Percentiles rank a stretch among this genome's conserved stretches.
phyloP scores from a whole-genome alignment of 2,329 filamentous ascomycete genomes.

The Hysterium pulicare region DNA sequence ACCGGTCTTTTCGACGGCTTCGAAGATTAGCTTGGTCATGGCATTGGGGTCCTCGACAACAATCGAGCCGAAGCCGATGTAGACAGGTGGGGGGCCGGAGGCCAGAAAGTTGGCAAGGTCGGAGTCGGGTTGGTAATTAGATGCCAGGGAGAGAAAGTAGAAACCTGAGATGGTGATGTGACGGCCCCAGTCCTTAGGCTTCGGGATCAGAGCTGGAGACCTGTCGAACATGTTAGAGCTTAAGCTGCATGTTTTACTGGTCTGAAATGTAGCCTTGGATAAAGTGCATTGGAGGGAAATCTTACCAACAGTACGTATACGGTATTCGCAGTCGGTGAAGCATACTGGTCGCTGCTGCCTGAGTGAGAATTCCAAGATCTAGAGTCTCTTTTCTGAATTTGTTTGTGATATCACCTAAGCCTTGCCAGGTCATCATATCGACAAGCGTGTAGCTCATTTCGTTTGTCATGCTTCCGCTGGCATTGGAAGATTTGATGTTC shows the following conservation, averaged over 20 bases:
- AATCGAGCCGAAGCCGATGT: slow-evolving; percentile 32
- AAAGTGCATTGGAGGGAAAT: not conserved
- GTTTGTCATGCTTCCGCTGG: slow-evolving; percentile 68
- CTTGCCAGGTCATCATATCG: slow-evolving; percentile 87
- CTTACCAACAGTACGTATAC: slow-evolving; percentile 69
- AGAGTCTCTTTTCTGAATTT: slow-evolving; percentile 69
- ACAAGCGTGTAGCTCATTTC: slow-evolving; percentile 75
- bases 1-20: slow-evolving; percentile 46
- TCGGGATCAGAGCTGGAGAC: slow-evolving; percentile 29
- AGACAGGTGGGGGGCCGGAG: slow-evolving; percentile 23
- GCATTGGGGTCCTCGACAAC: slow-evolving; percentile 25
- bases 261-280: too few species aligned
- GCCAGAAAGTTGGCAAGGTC: slow-evolving; percentile 21
- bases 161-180: slow-evolving; percentile 19
- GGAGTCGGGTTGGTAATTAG: slow-evolving; percentile 12
- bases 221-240: too few species aligned
- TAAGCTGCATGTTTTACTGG: too few species aligned
- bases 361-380: slow-evolving; percentile 68
- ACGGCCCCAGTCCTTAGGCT: slow-evolving; percentile 32
- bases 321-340: slow-evolving; percentile 50
- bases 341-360: slow-evolving; percentile 75
- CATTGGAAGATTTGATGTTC: slow-evolving; percentile 69
- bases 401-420: slow-evolving; percentile 81
- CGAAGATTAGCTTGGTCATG: slow-evolving; percentile 26
- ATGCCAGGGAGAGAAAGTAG: slow-evolving; percentile 16